Evolutionary conservation across 2,329 filamentous ascomycete genomes (phyloP).

Genomic region (Aspergillus piperis): DNA sequence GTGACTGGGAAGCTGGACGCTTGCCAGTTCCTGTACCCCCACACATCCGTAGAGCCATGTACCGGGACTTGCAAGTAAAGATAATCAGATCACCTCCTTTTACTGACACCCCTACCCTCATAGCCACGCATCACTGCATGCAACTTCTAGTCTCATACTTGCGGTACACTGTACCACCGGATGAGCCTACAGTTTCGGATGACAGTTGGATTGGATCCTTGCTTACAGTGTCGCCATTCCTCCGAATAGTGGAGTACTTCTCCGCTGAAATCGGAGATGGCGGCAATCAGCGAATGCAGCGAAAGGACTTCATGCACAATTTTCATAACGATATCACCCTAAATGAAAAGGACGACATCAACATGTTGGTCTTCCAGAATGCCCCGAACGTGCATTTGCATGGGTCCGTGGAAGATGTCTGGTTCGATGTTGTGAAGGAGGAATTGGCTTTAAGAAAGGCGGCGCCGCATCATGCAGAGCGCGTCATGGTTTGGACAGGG

Average conservation of each 20-base stretch:
- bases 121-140: slow-evolving; percentile 47
- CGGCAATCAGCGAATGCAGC: slow-evolving; percentile 41
- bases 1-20: slow-evolving; percentile 41
- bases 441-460: slow-evolving; percentile 34
- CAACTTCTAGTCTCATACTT: slow-evolving; percentile 43
- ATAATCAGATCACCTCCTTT: slow-evolving; percentile 45
- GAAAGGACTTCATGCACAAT: slow-evolving; percentile 47
- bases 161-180: slow-evolving; percentile 39
- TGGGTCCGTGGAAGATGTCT: slow-evolving; percentile 40
- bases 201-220: slow-evolving; percentile 46
- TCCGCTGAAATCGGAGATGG: slow-evolving; percentile 47
- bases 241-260: slow-evolving; percentile 45
- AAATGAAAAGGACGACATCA: slow-evolving; percentile 42
- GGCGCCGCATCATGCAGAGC: slow-evolving; percentile 37
- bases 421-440: slow-evolving; percentile 40
- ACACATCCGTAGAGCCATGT: slow-evolving; percentile 37
- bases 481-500: slow-evolving; percentile 35
- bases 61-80: slow-evolving; percentile 38
- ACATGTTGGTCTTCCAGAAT: slow-evolving; percentile 39
- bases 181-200: slow-evolving; percentile 32
- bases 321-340: slow-evolving; percentile 43
- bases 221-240: slow-evolving; percentile 42
- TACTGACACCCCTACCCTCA: slow-evolving; percentile 40
- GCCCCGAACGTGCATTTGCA: slow-evolving; percentile 33
- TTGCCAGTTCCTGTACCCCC: slow-evolving; percentile 41